Percentiles rank a stretch among this genome's conserved stretches.
Conservation (phyloP, 139 green algal genomes). For the Chlorella vulgaris region DNA sequence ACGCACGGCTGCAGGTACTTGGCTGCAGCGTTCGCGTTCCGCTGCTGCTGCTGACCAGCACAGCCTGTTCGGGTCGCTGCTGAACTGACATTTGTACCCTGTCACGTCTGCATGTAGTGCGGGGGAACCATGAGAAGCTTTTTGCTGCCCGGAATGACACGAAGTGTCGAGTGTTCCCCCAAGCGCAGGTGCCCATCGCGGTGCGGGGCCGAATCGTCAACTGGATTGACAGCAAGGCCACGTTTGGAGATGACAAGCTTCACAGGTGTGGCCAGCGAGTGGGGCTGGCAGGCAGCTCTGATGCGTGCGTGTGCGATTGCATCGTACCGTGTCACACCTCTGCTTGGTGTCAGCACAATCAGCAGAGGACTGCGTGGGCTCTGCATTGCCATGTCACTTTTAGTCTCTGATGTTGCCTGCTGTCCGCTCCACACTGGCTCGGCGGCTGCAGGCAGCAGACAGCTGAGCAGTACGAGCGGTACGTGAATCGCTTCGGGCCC, state of each 20-base stretch:
- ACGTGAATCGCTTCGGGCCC: slow-evolving; percentile 83
- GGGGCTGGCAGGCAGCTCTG: neutral
- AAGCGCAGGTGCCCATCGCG: slow-evolving; percentile 74
- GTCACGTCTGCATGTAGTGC: no score
- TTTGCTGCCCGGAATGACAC: no score
- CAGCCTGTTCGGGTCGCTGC: neutral
- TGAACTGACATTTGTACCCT: no score
- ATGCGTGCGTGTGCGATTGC: neutral
- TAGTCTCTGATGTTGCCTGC: neutral
- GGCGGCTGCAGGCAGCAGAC: slow-evolving; percentile 50
- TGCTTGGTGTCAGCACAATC: neutral
- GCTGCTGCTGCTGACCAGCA: neutral
- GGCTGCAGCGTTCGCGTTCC: no score
- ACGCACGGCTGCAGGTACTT: slow-evolving; percentile 81
- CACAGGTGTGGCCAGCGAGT: slow-evolving; percentile 46
- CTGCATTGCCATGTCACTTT: neutral
- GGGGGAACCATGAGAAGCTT: no score
- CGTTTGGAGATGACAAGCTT: slow-evolving; percentile 81
- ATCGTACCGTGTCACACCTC: neutral
- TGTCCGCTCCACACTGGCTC: neutral
- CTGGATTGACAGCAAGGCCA: slow-evolving; percentile 97
- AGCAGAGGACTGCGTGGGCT: no score
- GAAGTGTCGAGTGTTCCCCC: no score
- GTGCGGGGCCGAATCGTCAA: slow-evolving; percentile 72
- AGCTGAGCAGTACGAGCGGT: slow-evolving; percentile 76